Evolutionary conservation across 306 rosid species (phyloP), one percentile per base, ranked within the genome.

Genomic region (Cucurbita pepo): DNA sequence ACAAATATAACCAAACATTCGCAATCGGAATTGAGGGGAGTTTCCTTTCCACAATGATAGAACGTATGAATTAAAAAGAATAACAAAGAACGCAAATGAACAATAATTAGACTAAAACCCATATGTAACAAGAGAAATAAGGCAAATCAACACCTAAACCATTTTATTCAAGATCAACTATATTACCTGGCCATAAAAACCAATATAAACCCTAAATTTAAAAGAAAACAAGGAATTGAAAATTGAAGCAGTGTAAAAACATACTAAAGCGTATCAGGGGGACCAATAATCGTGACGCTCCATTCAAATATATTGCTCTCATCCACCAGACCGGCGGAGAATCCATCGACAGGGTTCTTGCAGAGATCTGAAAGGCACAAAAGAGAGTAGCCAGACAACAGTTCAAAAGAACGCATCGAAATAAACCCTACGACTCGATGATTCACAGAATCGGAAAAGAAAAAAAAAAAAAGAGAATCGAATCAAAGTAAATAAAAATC

Each of bases 281-380:
- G 98, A 53, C 98, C 98, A 83, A 94, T 94, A 81, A 94, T 76
- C 51, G 98, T 94, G 55, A 94, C 98, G 82, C 98, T 94, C 98
- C 98, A 94, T 77, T 94, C 98, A 66, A 94, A 94, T 67, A 94
- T 89, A 84, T 90, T 90, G 75, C 4, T 86, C 79, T 94, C 98
- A 18, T 90, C 97, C 0, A 94, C 95, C 69, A 94, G 88, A 77
- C 98, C 98, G 5, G 98, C 98, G 9, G 98, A 94, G 82, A 94
- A 94, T 0, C 98, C 98, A 38, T 90, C 98, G 5, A 94, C 98
- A 0, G 97, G 98, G 60, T 89, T 79, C 76, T 86, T 94, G 86
- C 97, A 89, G 88, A 94, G 98, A 94, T 94, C 98, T 94, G 84
- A 66, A 52, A 73, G 7, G 71, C 7, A n/a, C 37, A 8, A 54